Base-by-base conservation (phyloP, 305 asterid species). In the Fraxinus paxiana region DNA sequence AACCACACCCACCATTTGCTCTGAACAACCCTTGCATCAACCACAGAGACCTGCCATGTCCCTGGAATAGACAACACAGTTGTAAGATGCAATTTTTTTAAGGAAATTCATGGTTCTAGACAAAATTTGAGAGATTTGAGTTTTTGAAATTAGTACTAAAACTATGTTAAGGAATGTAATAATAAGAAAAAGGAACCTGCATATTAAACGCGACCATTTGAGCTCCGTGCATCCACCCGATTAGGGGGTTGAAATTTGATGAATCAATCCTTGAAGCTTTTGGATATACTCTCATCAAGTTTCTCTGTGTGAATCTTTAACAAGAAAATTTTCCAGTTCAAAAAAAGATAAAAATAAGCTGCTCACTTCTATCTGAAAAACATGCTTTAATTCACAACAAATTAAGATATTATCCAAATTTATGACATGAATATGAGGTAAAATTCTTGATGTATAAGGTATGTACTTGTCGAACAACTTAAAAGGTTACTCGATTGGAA, bases 181-280 rank as follows among this genome's bases (percentile, higher is more conserved):
- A 46, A 41, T 18, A 2, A 13, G 24, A 8, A 41, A 5, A 9
- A 18, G 10, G 59, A 30, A 92, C 98, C 97, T 94, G 97, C 95
- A 92, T 94, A 82, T 94, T 92, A 79, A 94, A 90, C 56, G 98
- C 98, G 2, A 94, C 94, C 98, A 92, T 90, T 76, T 94, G 98
- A 78, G 87, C 94, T 74, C 98, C 98, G 84, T 91, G 91, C 84
- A 84, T 84, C 98, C 98, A 94, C 28, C 97, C 98, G 35, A 89
- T 79, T 20, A 88, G 67, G 56, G 98, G 98, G 83, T 92, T 92
- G 85, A 79, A 94, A 77, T 94, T 94, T 20, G 98, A 94, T 13
- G 98, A 94, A 79, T 94, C 97, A 1, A 94, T 84, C 81, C 98
- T 90, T 51, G 84, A 86, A n/a, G 85, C 88, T 84, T 94, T 94